Evolutionary conservation across 2,329 filamentous ascomycete species (phyloP).

Genomic region (Xylaria sp.): DNA sequence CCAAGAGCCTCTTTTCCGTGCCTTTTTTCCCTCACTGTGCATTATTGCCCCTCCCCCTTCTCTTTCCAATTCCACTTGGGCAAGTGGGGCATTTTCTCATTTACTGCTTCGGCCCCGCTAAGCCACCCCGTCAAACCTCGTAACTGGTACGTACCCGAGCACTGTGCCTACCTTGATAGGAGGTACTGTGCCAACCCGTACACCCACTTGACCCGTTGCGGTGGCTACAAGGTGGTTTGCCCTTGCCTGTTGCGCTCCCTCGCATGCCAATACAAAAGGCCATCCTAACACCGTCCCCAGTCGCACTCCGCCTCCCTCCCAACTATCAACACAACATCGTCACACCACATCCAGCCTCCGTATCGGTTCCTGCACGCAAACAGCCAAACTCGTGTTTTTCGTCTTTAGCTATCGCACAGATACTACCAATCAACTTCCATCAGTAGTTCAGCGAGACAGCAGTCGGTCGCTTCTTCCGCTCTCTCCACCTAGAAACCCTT

Average conservation of each 20-base stretch:
- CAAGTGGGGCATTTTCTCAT: slow-evolving; percentile 10
- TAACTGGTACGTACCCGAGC: neutral
- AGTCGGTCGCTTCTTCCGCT: slow-evolving; percentile 62
- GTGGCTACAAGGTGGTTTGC: slow-evolving; percentile 8
- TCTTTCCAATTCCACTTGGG: slow-evolving; percentile 1
- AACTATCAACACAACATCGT: slow-evolving; percentile 32
- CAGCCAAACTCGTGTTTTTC: slow-evolving; percentile 14
- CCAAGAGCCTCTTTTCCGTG: neutral
- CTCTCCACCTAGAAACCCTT: slow-evolving; percentile 56
- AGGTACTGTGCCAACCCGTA: slow-evolving; percentile 7
- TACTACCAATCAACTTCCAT: slow-evolving; percentile 33
- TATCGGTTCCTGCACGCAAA: slow-evolving; percentile 22
- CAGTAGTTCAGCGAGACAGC: slow-evolving; percentile 58
- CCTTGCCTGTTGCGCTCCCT: slow-evolving; percentile 10
- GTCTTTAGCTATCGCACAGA: slow-evolving; percentile 14
- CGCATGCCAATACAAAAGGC: slow-evolving; percentile 32
- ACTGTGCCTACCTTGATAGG: neutral
- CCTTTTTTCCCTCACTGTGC: slow-evolving; percentile 25
- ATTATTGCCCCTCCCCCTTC: slow-evolving; percentile 29
- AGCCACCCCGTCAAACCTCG: neutral
- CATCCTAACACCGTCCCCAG: slow-evolving; percentile 13
- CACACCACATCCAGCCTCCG: slow-evolving; percentile 29
- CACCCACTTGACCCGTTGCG: slow-evolving; percentile 32
- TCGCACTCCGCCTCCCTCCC: slow-evolving; percentile 29
- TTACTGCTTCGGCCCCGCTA: slow-evolving; percentile 13